Conservation (phyloP, 2,329 filamentous ascomycete species). For the Ambrosiella cleistominuta region DNA sequence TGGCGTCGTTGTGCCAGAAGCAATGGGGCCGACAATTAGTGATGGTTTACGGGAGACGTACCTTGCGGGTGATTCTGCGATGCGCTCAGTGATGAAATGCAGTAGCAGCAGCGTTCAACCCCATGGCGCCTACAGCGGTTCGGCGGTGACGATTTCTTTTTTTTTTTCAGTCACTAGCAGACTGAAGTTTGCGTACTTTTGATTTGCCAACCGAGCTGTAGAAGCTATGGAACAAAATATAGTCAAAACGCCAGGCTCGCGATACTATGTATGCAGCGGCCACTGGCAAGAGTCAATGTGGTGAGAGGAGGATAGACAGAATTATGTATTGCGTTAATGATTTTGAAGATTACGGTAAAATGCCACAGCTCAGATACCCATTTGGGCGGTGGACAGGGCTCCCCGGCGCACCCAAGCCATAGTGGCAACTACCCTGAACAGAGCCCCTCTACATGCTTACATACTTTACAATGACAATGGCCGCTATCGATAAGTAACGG, state of each 20-base stretch:
- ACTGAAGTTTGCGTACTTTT: no score
- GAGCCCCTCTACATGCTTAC: background rate
- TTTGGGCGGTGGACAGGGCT: background rate
- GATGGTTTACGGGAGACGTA: background rate
- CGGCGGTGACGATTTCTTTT: background rate
- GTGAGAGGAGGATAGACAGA: background rate
- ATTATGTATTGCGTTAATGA: background rate
- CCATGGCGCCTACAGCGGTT: slow-evolving; percentile 7
- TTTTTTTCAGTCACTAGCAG: no score
- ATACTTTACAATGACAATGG: background rate
- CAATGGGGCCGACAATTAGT: background rate
- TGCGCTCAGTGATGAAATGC: slow-evolving; percentile 8
- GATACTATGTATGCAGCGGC: background rate
- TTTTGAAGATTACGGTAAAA: background rate
- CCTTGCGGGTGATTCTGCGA: slow-evolving; percentile 3
- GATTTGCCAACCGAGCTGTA: background rate
- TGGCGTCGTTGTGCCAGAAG: background rate
- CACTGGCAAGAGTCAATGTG: background rate
- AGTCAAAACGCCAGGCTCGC: background rate
- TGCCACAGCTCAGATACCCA: background rate
- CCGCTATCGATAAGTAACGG: background rate
- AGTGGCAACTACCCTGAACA: background rate
- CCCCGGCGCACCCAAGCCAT: background rate
- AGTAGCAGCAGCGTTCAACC: slow-evolving; percentile 9
- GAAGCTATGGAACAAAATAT: background rate